These are phyloP conservation scores for Aspergillus viridinutans DNA, from an alignment of 2,329 filamentous ascomycete genomes.

Conservation along the genomic window DNA sequence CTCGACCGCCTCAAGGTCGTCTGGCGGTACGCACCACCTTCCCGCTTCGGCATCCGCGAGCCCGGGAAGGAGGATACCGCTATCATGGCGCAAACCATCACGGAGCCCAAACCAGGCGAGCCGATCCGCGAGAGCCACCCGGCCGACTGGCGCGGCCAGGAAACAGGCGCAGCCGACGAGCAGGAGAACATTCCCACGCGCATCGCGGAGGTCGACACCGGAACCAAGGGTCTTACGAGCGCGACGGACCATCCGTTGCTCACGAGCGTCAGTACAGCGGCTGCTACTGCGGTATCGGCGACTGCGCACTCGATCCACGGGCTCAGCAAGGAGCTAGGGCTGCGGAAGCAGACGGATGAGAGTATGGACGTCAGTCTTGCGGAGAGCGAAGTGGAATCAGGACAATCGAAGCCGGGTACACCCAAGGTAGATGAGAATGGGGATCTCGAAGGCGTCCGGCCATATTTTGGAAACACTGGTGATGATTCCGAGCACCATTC, in stretches of 20 bases:
- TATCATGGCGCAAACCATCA: slow-evolving; percentile 46
- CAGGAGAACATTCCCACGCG: slow-evolving; percentile 11
- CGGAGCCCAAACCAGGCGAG: slow-evolving; percentile 62
- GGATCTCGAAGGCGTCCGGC: slow-evolving; percentile 36
- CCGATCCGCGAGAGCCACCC: slow-evolving; percentile 65
- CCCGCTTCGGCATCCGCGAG: slow-evolving; percentile 9
- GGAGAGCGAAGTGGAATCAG: slow-evolving; percentile 55
- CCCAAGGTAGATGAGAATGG: slow-evolving; percentile 23
- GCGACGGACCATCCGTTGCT: slow-evolving; percentile 11
- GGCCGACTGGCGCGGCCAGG: slow-evolving; percentile 69
- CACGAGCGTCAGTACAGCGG: slow-evolving; percentile 10
- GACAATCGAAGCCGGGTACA: slow-evolving; percentile 13
- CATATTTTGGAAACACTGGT: slow-evolving; percentile 25
- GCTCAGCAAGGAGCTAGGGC: slow-evolving; percentile 58
- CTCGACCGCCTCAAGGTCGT: slow-evolving; percentile 81
- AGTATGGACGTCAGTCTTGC: slow-evolving; percentile 68
- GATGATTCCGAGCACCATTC: not conserved
- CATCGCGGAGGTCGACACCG: not conserved
- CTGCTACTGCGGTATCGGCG: slow-evolving; percentile 10
- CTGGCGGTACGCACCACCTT: slow-evolving; percentile 57
- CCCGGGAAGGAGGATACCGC: slow-evolving; percentile 22
- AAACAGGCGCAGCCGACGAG: slow-evolving; percentile 30
- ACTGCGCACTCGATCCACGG: slow-evolving; percentile 11
- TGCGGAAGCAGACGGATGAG: slow-evolving; percentile 60
- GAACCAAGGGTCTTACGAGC: slow-evolving; percentile 2